Base-by-base conservation (phyloP, 2,329 filamentous ascomycete genomes). In the Alternaria sp. region DNA sequence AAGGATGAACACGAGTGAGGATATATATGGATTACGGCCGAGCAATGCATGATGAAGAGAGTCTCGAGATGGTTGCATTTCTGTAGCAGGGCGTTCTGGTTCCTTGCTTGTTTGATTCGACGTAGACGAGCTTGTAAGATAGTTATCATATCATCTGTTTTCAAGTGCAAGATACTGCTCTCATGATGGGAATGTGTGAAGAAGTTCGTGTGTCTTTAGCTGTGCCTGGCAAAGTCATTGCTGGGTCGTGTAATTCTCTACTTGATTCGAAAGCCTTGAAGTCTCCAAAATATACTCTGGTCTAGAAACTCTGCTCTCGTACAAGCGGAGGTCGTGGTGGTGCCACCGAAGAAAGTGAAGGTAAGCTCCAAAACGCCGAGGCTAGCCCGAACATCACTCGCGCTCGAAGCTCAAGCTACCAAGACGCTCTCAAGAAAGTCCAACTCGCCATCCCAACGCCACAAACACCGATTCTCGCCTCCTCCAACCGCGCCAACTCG, bases 331-430 rank as follows among this genome's bases (percentile, higher is more conserved):
- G 15, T 36, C 32, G 15, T 61, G 45, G 17, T 19, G 15, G 13
- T 28, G 51, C 15, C 28, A 21, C 23, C 13, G 11, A 25, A n/a
- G 7, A 19, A 49, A 32, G 40, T 36, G 25, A 6, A 56, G 4
- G 17, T 10, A 25, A 13, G 26, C 25, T 2, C 32, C 40, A 53
- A 56, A 59, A 40, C n/a, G 45, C 63, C 66, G 66, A 65, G 45
- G 28, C 46, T 62, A 54, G 51, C 45, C 59, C 71, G 68, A 73
- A 67, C 63, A 67, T 67, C 58, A 57, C 68, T 36, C n/a, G 53
- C 53, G 62, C 56, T 65, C 57, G 59, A 54, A 60, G 57, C 61
- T 64, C 56, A 57, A 62, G 63, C 53, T 64, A 43, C 47, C 23
- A 32, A 59, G 56, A 40, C 36, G 59, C 50, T 46, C 25, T 53